Evolutionary conservation across 1,139 yeast genomes (phyloP).

Genomic region (Barnettozyma hawaiiensis): DNA sequence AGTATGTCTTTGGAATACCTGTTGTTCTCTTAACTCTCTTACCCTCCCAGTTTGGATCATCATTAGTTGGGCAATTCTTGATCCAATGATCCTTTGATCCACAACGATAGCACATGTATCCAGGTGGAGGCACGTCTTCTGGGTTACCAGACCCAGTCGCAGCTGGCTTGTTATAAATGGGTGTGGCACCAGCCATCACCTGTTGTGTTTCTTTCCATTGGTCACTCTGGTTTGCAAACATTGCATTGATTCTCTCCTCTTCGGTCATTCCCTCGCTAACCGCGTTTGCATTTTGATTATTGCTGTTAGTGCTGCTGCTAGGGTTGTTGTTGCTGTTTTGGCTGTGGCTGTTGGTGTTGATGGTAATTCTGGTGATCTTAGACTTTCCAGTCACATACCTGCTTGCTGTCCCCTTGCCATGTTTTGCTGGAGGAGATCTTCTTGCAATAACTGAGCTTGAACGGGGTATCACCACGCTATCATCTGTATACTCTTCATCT

Average conservation of each 20-base stretch:
- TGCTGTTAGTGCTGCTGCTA: conserved; percentile 26
- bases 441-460: conserved; percentile 80
- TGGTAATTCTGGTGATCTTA: conserved; percentile 42
- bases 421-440: conserved; percentile 66
- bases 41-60: conserved; percentile 92
- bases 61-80: conserved; percentile 89
- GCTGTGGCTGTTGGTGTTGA: conserved; percentile 21
- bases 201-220: conserved; percentile 96
- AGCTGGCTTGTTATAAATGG: conserved; percentile 47
- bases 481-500: conserved; percentile 82
- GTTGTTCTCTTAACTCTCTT: conserved; percentile 87
- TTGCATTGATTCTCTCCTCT: conserved; percentile 80
- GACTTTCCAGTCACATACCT: conserved; percentile 89
- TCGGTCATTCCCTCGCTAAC: conserved; percentile 47
- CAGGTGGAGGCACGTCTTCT: conserved; percentile 78
- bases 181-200: conserved; percentile 72
- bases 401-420: conserved; percentile 57
- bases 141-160: conserved; percentile 34
- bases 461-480: conserved; percentile 74
- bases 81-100: conserved; percentile 98
- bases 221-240: conserved; percentile 89
- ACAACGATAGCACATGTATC: conserved; percentile 92
- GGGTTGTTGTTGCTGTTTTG: too few relatives aligned
- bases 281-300: not conserved
- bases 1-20: conserved; percentile 93